phyloP scores from a whole-genome alignment of 495 filamentous ascomycete species.

The Tuber microsphaerosporum region DNA sequence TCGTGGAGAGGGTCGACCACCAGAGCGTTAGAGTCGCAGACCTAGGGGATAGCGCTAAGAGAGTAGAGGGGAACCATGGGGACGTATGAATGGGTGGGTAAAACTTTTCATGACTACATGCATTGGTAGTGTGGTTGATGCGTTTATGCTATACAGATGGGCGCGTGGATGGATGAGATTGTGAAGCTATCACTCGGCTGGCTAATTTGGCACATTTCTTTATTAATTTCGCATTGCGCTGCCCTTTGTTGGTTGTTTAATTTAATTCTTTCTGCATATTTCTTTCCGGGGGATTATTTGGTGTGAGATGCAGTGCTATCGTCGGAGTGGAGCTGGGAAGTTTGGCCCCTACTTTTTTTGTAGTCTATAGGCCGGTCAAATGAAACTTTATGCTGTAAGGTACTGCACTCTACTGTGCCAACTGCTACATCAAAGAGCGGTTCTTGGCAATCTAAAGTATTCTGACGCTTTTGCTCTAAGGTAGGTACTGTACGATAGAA shows the following conservation, averaged over 20 bases:
- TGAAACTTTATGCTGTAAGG: neutral
- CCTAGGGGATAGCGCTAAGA: conserved; percentile 2
- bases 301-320: neutral
- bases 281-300: neutral
- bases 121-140: neutral
- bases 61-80: neutral
- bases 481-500: too few species aligned
- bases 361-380: neutral
- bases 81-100: neutral
- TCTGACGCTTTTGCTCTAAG: too few species aligned
- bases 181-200: neutral
- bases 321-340: neutral
- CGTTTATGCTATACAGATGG: neutral
- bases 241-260: neutral
- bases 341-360: neutral
- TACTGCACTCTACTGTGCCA: neutral
- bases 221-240: neutral
- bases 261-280: neutral
- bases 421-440: neutral
- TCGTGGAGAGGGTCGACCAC: conserved; percentile 46
- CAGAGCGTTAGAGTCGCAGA: conserved; percentile 10
- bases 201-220: neutral
- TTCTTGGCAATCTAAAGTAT: neutral
- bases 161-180: neutral
- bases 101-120: neutral